Evolutionary conservation across 164 flowering plant species (phyloP), one percentile per base, ranked within the genome.

Genomic region (Houttuynia cordata): DNA sequence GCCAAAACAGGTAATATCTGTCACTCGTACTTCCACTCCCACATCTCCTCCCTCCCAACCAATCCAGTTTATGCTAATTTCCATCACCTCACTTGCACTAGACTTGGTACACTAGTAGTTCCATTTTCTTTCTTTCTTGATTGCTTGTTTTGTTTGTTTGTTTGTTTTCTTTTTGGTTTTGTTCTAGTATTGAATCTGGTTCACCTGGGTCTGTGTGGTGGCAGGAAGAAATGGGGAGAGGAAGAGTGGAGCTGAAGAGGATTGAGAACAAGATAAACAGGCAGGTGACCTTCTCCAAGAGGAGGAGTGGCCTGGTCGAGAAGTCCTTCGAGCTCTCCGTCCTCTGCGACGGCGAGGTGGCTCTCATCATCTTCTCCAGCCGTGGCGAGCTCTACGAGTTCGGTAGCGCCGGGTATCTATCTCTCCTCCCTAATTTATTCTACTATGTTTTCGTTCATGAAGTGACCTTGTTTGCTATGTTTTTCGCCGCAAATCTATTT

Each of bases 201-300:
- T 17, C 49, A 14, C 9, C 17, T 42, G 49, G 10, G 49, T 42
- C 14, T 10, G 49, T 42, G 49, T n/a, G n/a, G 10, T 42, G 10
- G 49, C 49, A 42, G 49, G 12, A 52, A 24, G n/a, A 62, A 45
- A 85, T 86, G 93, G 93, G 93, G 39, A 83, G 93, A 68, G 93
- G 93, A 30, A 74, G 84, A 74, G 93, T 86, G 18, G 87, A 86
- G 69, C 64, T 86, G 74, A 86, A 83, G 83, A 83, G 84, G 70
- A 86, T 86, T 45, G 93, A 86, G 79, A 86, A 86, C 81, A 83
- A 83, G 74, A 86, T 83, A 67, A 86, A 84, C 68, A 75, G 93
- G 23, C 93, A 86, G 57, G 93, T 86, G 7, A 86, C 93, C 42
- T 86, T 86, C 71, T 83, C 93, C 7, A 86, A 86, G 75, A 73